Base-by-base conservation (phyloP, 2,329 filamentous ascomycete species). In the Leptosphaerulina australis region DNA sequence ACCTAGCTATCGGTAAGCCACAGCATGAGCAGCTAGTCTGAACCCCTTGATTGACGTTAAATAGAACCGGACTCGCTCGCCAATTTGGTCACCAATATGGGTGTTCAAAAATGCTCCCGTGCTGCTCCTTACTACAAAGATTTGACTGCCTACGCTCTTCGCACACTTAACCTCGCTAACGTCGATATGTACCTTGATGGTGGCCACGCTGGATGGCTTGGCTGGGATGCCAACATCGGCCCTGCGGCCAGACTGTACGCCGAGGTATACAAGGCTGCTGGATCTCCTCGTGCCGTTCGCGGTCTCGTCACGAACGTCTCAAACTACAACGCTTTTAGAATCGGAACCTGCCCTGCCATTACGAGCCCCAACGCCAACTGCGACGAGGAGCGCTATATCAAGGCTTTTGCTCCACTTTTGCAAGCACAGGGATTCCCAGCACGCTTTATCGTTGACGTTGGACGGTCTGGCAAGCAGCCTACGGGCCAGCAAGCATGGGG, bases 131-230 rank as follows among this genome's bases (percentile, higher is more conserved):
- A 79, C 31, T 86, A 86, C 74, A 76, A 79, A 58, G 77, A 80
- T 20, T 76, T 81, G 53, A 77, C 80, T 25, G 75, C 78, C 26
- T 86, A 86, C 62, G 83, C 83, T 1, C 65, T 85, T 39, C 74
- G 75, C 55, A 74, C 75, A 36, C 74, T 86, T 56, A 83, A 85
- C 70, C 74, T 86, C 22, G 73, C 78, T 53, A 86, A 87, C 64
- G 83, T 86, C 20, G 74, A 81, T 55, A 83, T 83, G 81, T 87
- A 86, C 67, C 67, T 87, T 15, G 84, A 87, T 59, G 83, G 82
- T 7, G 83, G 82, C 50, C 83, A 87, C 67, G 83, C 80, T 20
- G 83, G 84, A 53, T 87, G 84, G 84, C 76, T 86, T 33, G 83
- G 83, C 62, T 86, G 83, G 83, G 67, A 78, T 14, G 83, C 81